phyloP scores from a whole-genome alignment of 768 basidiomycete genomes.

The Suillus variegatus region DNA sequence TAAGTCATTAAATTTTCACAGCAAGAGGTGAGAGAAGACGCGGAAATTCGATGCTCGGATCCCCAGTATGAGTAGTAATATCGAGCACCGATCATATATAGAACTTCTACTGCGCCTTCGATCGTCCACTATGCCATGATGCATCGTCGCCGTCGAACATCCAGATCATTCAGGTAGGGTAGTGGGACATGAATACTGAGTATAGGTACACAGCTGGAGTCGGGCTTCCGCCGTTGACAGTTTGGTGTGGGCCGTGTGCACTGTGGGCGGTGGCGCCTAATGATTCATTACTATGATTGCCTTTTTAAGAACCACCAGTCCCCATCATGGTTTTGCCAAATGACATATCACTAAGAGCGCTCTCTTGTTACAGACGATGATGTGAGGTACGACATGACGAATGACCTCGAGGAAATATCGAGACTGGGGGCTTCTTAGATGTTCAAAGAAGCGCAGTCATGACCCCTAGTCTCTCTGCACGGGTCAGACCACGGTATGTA shows the following conservation, averaged over 20 bases:
- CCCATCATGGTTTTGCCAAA: background rate
- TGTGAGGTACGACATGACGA: background rate
- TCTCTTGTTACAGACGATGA: background rate
- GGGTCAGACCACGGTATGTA: background rate
- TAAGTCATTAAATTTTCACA: background rate
- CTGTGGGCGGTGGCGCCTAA: background rate
- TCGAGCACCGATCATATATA: too few species aligned
- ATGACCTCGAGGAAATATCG: background rate
- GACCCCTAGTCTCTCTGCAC: background rate
- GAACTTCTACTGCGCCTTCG: too few species aligned
- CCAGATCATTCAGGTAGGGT: constrained; percentile 6
- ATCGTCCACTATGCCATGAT: too few species aligned
- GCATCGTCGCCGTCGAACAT: too few species aligned
- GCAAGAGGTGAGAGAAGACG: background rate
- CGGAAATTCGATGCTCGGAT: background rate
- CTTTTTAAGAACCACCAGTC: constrained; percentile 18
- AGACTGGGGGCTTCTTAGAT: background rate
- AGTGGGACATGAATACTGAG: constrained; percentile 10
- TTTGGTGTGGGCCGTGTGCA: too few species aligned
- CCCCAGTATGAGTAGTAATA: too few species aligned
- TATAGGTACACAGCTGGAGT: background rate
- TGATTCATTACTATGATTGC: constrained; percentile 23
- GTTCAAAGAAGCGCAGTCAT: background rate
- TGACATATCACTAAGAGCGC: background rate
- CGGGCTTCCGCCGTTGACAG: background rate